A percentile compares a stretch with the other conserved stretches of the same genome.
Conservation (phyloP, 2,329 filamentous ascomycete species). For the Aspergillus jensenii region DNA sequence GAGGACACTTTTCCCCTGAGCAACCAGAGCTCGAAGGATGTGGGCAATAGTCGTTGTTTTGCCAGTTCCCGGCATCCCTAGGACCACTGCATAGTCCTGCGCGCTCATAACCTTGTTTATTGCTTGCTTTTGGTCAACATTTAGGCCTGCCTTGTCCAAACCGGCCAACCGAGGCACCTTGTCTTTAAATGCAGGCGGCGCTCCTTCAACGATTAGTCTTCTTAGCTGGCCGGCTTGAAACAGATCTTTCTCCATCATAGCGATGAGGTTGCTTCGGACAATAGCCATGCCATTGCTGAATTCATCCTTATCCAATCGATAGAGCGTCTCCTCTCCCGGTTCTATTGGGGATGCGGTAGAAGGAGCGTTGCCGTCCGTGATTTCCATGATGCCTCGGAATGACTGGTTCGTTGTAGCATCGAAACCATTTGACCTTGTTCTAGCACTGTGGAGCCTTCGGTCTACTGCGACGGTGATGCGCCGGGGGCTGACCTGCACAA, state of each 20-base stretch:
- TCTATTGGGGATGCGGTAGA: conserved; percentile 31
- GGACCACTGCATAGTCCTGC: conserved; percentile 90
- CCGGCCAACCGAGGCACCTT: conserved; percentile 60
- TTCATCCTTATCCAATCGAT: conserved; percentile 94
- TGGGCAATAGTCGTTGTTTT: conserved; percentile 98
- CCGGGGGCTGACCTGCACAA: conserved; percentile 71
- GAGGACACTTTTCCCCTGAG: conserved; percentile 87
- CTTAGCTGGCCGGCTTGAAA: conserved; percentile 72
- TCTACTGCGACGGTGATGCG: conserved; percentile 88
- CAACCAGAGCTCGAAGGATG: conserved; percentile 86
- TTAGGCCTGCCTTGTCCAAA: conserved; percentile 63
- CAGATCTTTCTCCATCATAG: conserved; percentile 80
- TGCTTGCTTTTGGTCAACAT: conserved; percentile 80
- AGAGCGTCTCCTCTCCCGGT: conserved; percentile 57
- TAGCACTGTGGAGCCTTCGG: conserved; percentile 80
- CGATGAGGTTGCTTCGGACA: conserved; percentile 88
- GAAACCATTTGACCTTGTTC: conserved; percentile 73
- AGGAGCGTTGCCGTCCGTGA: conserved; percentile 55
- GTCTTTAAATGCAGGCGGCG: conserved; percentile 70
- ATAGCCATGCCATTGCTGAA: conserved; percentile 98
- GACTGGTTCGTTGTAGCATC: conserved; percentile 74
- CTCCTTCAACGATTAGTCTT: conserved; percentile 75
- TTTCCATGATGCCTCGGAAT: conserved; percentile 90
- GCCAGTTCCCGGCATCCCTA: conserved; percentile 97
- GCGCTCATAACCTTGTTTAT: conserved; percentile 96